Percentiles rank a stretch among this genome's conserved stretches.
These are phyloP conservation scores for Diutina siamensis DNA, from an alignment of 1,139 yeast genomes.

Conservation along the genomic window DNA sequence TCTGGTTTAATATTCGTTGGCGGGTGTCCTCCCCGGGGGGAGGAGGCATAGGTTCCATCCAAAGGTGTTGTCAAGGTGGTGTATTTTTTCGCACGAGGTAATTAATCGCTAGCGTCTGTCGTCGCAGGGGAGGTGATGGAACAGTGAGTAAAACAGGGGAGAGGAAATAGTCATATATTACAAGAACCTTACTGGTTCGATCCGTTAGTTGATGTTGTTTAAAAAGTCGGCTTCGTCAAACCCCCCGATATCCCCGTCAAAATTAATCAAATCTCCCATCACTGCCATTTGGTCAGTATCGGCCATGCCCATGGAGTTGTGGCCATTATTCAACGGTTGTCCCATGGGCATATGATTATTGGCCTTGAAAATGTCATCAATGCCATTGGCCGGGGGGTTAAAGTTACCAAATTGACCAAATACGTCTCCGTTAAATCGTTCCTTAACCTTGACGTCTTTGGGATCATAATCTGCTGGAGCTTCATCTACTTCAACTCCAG, in stretches of 20 bases:
- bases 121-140: too few species aligned
- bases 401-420: constrained; percentile 1
- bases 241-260: constrained; percentile 3
- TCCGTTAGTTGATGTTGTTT: not conserved
- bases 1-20: constrained; percentile 7
- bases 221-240: constrained; percentile 5
- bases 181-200: not conserved
- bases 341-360: not conserved
- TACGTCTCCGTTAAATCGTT: not conserved
- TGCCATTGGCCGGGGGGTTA: not conserved
- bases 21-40: constrained; percentile 5
- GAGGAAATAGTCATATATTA: too few species aligned
- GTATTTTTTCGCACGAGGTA: not conserved
- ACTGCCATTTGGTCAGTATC: not conserved
- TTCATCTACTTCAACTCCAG: not conserved
- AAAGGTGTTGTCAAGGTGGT: not conserved
- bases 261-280: constrained; percentile 5
- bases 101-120: too few species aligned
- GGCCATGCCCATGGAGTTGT: not conserved
- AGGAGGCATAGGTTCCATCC: not conserved
- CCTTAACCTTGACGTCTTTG: not conserved
- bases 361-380: constrained; percentile 1
- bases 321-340: not conserved
- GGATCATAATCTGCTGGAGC: constrained; percentile 3
- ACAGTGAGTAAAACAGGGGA: too few species aligned